phyloP scores from a whole-genome alignment of 1,284 basidiomycete genomes.

The Marasmius tenuissimus region DNA sequence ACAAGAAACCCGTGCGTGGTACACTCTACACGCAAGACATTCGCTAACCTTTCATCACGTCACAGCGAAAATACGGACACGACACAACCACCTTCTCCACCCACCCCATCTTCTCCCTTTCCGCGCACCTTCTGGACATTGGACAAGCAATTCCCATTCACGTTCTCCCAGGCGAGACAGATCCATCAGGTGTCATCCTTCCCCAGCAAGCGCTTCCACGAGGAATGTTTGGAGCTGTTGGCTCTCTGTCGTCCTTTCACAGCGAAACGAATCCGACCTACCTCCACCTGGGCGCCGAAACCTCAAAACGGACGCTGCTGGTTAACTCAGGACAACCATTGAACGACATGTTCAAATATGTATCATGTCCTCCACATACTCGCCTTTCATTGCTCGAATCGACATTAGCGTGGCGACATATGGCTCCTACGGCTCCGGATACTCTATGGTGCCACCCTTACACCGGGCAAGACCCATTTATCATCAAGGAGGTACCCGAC shows the following conservation, averaged over 20 bases:
- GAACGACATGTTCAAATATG: conserved; percentile 95
- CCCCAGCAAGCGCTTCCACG: conserved; percentile 94
- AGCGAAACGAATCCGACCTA: conserved; percentile 93
- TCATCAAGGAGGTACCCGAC: conserved; percentile 82
- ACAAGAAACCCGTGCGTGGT: conserved; percentile 58
- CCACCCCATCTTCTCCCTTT: conserved; percentile 73
- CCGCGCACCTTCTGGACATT: conserved; percentile 73
- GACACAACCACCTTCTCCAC: conserved; percentile 66
- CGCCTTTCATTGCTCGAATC: conserved; percentile 74
- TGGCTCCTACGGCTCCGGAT: conserved; percentile 97
- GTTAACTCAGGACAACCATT: conserved; percentile 90
- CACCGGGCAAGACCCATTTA: conserved; percentile 86
- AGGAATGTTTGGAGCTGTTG: conserved; percentile 83
- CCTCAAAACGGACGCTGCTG: conserved; percentile 58
- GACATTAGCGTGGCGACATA: conserved; percentile 91
- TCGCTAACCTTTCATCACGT: conserved; percentile 12
- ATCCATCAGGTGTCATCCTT: conserved; percentile 86
- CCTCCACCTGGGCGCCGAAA: conserved; percentile 53
- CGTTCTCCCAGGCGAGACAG: conserved; percentile 81
- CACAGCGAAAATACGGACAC: conserved; percentile 59
- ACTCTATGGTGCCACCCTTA: conserved; percentile 99
- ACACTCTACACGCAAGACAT: conserved; percentile 7
- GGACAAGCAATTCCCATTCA: conserved; percentile 76
- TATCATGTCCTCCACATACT: conserved; percentile 65
- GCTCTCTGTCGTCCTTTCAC: conserved; percentile 63